Conservation (phyloP, 768 basidiomycete genomes). For the Russula brevipes region DNA sequence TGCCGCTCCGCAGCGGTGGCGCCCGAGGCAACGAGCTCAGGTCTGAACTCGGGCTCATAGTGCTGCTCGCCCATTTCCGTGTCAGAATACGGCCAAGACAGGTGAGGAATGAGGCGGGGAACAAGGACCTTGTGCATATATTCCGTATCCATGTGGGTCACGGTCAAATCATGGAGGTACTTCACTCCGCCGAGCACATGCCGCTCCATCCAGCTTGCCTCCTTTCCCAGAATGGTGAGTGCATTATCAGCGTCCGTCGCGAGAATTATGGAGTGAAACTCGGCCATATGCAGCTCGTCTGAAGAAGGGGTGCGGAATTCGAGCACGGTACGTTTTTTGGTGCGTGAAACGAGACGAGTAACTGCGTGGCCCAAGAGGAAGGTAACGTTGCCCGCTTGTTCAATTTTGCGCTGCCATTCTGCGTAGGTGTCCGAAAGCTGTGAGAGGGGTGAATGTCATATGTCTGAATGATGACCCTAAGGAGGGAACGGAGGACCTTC, state of each 20-base stretch:
- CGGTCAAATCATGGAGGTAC: constrained; percentile 45
- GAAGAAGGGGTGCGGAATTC: constrained; percentile 23
- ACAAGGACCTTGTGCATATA: constrained; percentile 42
- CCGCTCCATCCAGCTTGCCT: constrained; percentile 38
- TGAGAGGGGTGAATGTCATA: neutral
- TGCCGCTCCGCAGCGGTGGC: constrained; percentile 7
- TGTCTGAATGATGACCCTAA: neutral
- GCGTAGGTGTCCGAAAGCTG: constrained; percentile 32
- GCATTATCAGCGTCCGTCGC: constrained; percentile 42
- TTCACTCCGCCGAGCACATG: constrained; percentile 41
- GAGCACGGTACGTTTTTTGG: constrained; percentile 25
- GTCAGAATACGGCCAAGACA: neutral
- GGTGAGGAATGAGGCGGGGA: neutral
- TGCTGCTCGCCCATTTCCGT: constrained; percentile 30
- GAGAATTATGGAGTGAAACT: constrained; percentile 43
- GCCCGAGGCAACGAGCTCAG: constrained; percentile 30
- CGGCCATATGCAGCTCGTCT: neutral
- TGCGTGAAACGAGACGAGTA: constrained; percentile 26
- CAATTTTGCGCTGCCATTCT: constrained; percentile 30
- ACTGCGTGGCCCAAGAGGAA: constrained; percentile 31
- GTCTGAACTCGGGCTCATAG: constrained; percentile 38
- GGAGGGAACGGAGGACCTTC: constrained; percentile 25
- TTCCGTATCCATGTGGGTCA: constrained; percentile 44
- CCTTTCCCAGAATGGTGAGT: constrained; percentile 38
- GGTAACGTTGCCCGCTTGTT: constrained; percentile 28